Conservation (phyloP, 148 eudicot species). For the Spergularia marina region DNA sequence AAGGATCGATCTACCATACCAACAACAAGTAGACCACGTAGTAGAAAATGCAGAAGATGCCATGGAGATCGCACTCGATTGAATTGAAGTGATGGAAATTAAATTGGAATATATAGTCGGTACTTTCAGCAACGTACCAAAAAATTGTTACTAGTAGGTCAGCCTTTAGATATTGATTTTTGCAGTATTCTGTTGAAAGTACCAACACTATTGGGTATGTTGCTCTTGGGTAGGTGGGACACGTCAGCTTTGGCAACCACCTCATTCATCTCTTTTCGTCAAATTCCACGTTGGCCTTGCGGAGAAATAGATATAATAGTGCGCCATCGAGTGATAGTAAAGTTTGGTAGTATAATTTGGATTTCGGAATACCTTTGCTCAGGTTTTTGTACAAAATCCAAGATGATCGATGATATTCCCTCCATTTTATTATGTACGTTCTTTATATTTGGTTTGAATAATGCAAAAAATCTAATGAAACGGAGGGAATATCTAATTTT, state of each 20-base stretch:
- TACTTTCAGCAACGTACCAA: neutral
- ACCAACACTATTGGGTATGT: neutral
- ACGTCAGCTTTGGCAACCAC: slow-evolving; percentile 31
- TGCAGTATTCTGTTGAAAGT: slow-evolving; percentile 7
- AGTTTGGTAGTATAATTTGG: too few relatives aligned
- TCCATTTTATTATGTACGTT: too few relatives aligned
- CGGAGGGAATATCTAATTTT: too few relatives aligned
- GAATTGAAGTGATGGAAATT: too few relatives aligned
- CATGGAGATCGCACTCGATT: neutral
- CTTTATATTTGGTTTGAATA: too few relatives aligned
- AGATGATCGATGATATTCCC: too few relatives aligned
- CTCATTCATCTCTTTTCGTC: slow-evolving; percentile 12
- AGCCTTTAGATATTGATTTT: neutral
- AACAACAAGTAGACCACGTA: neutral
- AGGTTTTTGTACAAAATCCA: too few relatives aligned
- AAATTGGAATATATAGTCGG: too few relatives aligned
- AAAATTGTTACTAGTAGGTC: slow-evolving; percentile 13
- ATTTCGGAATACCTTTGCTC: too few relatives aligned
- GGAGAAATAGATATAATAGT: too few relatives aligned
- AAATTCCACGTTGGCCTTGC: neutral
- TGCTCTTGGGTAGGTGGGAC: slow-evolving; percentile 31
- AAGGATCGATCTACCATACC: neutral
- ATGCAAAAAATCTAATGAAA: too few relatives aligned
- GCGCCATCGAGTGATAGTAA: too few relatives aligned
- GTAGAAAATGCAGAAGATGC: neutral